Conservation (phyloP, 768 basidiomycete species). For the Chalciporus sphaerocephalus region DNA sequence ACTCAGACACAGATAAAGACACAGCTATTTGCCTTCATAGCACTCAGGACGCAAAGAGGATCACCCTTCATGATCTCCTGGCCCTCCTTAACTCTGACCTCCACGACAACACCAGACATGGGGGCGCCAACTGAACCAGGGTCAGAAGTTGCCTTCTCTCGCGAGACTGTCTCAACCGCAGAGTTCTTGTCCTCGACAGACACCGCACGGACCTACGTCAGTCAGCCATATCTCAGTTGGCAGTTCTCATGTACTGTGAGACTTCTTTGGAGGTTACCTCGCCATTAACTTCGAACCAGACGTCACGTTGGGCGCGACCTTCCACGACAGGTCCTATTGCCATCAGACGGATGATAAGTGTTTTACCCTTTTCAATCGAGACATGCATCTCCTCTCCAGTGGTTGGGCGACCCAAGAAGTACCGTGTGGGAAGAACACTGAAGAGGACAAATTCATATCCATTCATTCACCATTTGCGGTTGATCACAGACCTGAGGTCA, state of each 20-base stretch:
- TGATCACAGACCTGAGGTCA: slow-evolving; percentile 69
- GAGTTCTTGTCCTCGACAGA: slow-evolving; percentile 96
- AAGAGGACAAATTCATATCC: slow-evolving; percentile 14
- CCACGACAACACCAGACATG: slow-evolving; percentile 97
- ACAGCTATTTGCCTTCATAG: slow-evolving; percentile 77
- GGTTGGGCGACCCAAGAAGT: slow-evolving; percentile 91
- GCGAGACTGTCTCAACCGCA: slow-evolving; percentile 88
- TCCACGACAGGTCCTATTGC: slow-evolving; percentile 92
- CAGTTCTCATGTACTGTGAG: slow-evolving; percentile 10
- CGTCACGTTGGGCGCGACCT: slow-evolving; percentile 88
- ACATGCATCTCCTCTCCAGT: slow-evolving; percentile 96
- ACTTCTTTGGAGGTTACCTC: slow-evolving; percentile 51
- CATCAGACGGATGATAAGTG: slow-evolving; percentile 92
- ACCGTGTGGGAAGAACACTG: slow-evolving; percentile 92
- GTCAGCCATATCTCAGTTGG: slow-evolving; percentile 12
- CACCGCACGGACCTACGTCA: slow-evolving; percentile 80
- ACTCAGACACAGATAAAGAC: neutral
- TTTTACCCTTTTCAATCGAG: slow-evolving; percentile 94
- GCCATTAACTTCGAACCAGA: slow-evolving; percentile 98
- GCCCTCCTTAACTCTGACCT: slow-evolving; percentile 96
- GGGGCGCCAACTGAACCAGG: slow-evolving; percentile 97
- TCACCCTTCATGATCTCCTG: slow-evolving; percentile 98
- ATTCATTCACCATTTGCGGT: slow-evolving; percentile 1
- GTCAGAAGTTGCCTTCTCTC: slow-evolving; percentile 91
- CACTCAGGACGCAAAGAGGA: slow-evolving; percentile 89